Percentiles rank a stretch among this genome's conserved stretches.
These are phyloP conservation scores for Myriosclerotinia duriaeana DNA, from an alignment of 2,329 filamentous ascomycete genomes.

Conservation along the genomic window DNA sequence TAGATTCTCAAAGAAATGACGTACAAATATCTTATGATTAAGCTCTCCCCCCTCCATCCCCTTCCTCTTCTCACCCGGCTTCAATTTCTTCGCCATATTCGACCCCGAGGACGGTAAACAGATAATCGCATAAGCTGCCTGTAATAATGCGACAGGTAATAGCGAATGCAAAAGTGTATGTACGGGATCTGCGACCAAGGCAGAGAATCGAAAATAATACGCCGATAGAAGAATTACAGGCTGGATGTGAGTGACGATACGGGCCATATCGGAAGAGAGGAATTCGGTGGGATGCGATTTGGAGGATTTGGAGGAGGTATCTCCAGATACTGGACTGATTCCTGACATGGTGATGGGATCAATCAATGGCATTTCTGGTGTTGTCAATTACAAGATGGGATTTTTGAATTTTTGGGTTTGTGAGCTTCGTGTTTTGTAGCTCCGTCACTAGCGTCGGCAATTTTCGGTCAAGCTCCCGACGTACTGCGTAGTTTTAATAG, in stretches of 20 bases:
- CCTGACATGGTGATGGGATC: constrained; percentile 39
- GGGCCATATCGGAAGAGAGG: constrained; percentile 44
- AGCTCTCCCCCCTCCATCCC: constrained; percentile 29
- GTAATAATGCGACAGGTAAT: constrained; percentile 61
- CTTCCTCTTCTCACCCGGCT: constrained; percentile 57
- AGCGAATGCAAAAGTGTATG: constrained; percentile 61
- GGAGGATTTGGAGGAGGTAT: constrained; percentile 14
- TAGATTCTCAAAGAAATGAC: background rate
- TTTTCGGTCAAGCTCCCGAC: constrained; percentile 8
- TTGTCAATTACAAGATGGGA: constrained; percentile 4
- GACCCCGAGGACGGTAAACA: constrained; percentile 63
- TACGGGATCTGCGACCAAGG: constrained; percentile 69
- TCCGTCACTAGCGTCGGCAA: constrained; percentile 21
- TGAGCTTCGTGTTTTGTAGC: constrained; percentile 16
- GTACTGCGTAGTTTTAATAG: constrained; percentile 19
- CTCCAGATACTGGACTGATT: constrained; percentile 22
- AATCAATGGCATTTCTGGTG: constrained; percentile 36
- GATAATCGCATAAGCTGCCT: constrained; percentile 60
- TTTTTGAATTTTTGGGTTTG: background rate
- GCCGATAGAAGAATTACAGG: constrained; percentile 65
- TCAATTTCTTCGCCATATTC: constrained; percentile 49
- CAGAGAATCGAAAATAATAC: constrained; percentile 62
- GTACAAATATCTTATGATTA: constrained; percentile 29
- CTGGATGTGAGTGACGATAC: constrained; percentile 63
- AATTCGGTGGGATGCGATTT: constrained; percentile 38